These are phyloP conservation scores for Colletotrichum agaves DNA, from an alignment of 2,329 filamentous ascomycete species.

Conservation along the genomic window DNA sequence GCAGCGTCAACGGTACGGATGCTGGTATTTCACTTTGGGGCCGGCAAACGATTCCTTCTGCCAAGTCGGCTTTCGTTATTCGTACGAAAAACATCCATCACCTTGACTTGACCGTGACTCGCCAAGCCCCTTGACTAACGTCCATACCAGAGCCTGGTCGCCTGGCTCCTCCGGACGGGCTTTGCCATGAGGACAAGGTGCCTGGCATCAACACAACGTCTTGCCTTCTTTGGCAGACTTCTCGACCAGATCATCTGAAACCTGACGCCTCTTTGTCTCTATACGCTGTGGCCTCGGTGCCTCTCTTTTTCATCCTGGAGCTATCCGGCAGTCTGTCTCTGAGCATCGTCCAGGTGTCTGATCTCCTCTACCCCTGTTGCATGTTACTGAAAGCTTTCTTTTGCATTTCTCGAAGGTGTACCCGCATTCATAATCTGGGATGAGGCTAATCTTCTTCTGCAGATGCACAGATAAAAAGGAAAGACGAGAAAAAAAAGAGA, in stretches of 20 bases:
- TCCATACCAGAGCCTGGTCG: not conserved
- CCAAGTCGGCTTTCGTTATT: not conserved
- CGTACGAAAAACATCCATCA: not conserved
- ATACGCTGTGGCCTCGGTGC: not conserved
- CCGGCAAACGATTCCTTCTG: not conserved
- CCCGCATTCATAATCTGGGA: not conserved
- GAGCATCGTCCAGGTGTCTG: not conserved
- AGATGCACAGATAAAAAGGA: not conserved
- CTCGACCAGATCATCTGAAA: constrained; percentile 28
- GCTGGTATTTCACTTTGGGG: not conserved
- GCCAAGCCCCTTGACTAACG: constrained; percentile 5
- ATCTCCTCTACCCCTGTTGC: not conserved
- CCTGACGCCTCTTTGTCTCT: constrained; percentile 24
- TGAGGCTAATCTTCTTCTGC: constrained; percentile 7
- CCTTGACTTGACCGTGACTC: not conserved
- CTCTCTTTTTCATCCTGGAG: not conserved
- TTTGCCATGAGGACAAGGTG: not conserved
- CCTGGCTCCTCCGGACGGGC: not conserved
- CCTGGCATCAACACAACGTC: constrained; percentile 6
- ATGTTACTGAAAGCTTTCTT: not conserved
- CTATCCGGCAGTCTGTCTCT: not conserved
- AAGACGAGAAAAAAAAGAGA: not conserved
- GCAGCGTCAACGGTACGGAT: not conserved
- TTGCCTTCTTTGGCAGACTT: constrained; percentile 27
- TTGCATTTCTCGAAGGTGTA: not conserved